These are phyloP conservation scores for Phytophthora uliginosa DNA, from an alignment of 352 stramenopile species.

Conservation along the genomic window DNA sequence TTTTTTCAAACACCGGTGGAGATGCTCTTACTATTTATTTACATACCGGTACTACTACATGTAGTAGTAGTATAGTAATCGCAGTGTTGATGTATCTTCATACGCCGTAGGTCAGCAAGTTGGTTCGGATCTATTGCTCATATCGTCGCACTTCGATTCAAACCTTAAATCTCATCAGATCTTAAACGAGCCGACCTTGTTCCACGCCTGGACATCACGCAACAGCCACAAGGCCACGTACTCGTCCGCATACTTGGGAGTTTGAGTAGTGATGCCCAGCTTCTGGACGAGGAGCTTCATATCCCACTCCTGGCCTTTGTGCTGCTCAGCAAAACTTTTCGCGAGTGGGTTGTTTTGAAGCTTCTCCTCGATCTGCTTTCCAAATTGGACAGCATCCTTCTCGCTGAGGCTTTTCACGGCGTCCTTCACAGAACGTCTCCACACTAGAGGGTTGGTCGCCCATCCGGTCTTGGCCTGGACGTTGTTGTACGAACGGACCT, in stretches of 20 bases:
- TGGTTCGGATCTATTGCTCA: too few relatives aligned
- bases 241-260: neutral
- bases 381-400: neutral
- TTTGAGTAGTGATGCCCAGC: neutral
- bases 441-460: neutral
- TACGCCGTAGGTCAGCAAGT: too few relatives aligned
- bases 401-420: neutral
- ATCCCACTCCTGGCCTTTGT: neutral
- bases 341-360: neutral
- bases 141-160: too few relatives aligned
- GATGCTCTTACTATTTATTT: too few relatives aligned
- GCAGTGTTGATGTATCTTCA: too few relatives aligned
- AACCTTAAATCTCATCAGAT: neutral
- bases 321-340: neutral
- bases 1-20: too few relatives aligned
- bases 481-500: slow-evolving; percentile 4
- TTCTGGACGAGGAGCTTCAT: neutral
- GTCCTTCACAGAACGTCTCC: neutral
- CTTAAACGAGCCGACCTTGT: neutral
- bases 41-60: too few relatives aligned
- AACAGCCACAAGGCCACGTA: neutral
- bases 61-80: too few relatives aligned
- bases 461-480: slow-evolving; percentile 8
- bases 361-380: neutral
- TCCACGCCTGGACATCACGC: neutral